Evolutionary conservation across 805 yeast genomes (phyloP).

Genomic region (Blastobotrys terrestris): DNA sequence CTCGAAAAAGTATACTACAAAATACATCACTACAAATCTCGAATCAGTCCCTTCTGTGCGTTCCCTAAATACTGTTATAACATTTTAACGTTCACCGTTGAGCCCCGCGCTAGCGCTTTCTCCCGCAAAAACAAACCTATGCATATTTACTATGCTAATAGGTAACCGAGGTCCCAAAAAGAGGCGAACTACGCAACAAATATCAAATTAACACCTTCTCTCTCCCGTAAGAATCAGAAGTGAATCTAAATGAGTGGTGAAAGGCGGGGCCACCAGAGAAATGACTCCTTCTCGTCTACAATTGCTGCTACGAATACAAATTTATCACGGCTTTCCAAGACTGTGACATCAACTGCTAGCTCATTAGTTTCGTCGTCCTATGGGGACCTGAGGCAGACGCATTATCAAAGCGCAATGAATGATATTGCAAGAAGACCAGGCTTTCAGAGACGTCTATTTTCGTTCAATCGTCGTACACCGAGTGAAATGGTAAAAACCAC

Average conservation of each 20-base stretch:
- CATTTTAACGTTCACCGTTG: too few relatives aligned
- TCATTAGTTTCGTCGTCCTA: constrained; percentile 27
- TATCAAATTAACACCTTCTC: neutral
- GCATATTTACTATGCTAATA: too few relatives aligned
- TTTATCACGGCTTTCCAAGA: constrained; percentile 31
- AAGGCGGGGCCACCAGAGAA: neutral
- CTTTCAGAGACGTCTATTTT: constrained; percentile 35
- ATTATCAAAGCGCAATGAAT: constrained; percentile 42
- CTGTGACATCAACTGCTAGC: constrained; percentile 35
- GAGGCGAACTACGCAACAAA: neutral
- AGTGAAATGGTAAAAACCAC: constrained; percentile 29
- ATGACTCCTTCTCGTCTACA: constrained; percentile 31
- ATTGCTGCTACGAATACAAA: constrained; percentile 35
- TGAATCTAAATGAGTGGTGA: neutral
- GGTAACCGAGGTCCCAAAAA: too few relatives aligned
- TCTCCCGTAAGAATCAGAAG: too few relatives aligned
- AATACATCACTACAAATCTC: too few relatives aligned
- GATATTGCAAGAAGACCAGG: constrained; percentile 38
- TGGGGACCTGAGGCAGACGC: constrained; percentile 33
- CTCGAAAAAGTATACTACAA: too few relatives aligned
- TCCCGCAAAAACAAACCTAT: too few relatives aligned
- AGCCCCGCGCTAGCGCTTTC: too few relatives aligned
- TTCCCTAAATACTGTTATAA: too few relatives aligned
- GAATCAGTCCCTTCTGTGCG: too few relatives aligned
- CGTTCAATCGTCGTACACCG: constrained; percentile 29